Percentiles rank a stretch among this genome's conserved stretches.
These are phyloP conservation scores for Rhododendron vialii DNA, from an alignment of 148 eudicot genomes.

Conservation along the genomic window DNA sequence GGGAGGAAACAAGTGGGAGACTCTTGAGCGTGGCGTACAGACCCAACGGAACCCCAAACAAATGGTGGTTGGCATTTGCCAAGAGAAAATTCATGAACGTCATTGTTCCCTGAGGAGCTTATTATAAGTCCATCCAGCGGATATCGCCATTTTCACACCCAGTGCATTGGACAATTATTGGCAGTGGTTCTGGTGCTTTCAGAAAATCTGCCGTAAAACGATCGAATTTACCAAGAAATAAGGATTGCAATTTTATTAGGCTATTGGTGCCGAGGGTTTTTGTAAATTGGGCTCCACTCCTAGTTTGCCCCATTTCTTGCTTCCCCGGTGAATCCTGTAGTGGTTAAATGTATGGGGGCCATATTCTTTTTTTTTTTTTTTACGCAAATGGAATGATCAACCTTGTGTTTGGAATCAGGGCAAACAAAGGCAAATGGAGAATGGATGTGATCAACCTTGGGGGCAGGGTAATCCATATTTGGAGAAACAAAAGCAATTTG, in stretches of 20 bases:
- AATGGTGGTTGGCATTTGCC: constrained; percentile 98
- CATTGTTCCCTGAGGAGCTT: constrained; percentile 37
- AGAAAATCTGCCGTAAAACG: not conserved
- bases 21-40: constrained; percentile 84
- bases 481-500: too few species aligned
- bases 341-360: not conserved
- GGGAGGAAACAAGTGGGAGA: constrained; percentile 98
- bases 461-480: too few species aligned
- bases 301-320: not conserved
- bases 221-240: not conserved
- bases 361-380: not conserved
- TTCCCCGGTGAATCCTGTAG: not conserved
- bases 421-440: too few species aligned
- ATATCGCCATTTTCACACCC: not conserved
- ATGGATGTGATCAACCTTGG: too few species aligned
- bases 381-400: not conserved
- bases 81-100: constrained; percentile 85
- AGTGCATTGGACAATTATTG: not conserved
- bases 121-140: not conserved
- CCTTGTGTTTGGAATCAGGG: too few species aligned
- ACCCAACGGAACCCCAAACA: constrained; percentile 89
- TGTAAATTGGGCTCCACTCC: not conserved
- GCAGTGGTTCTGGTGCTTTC: not conserved
- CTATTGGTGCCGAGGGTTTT: not conserved
- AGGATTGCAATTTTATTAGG: not conserved